Evolutionary conservation across 2,329 filamentous ascomycete species (phyloP).

Genomic region (Daldinia sp.): DNA sequence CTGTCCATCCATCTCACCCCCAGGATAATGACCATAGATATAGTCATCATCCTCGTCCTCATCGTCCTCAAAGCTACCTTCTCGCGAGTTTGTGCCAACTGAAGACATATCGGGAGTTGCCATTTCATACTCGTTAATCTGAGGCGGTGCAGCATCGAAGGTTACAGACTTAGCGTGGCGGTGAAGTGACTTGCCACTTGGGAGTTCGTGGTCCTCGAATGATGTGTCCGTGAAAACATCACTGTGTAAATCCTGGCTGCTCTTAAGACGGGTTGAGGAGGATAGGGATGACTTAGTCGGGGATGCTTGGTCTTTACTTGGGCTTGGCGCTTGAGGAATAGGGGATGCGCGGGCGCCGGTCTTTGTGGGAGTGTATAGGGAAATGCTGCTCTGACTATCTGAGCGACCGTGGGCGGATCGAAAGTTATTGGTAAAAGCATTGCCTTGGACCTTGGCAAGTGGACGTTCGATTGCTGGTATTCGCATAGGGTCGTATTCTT

Average conservation of each 20-base stretch:
- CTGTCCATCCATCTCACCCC: constrained; percentile 68
- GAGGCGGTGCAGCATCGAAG: constrained; percentile 92
- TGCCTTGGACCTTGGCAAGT: constrained; percentile 80
- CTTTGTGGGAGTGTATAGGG: constrained; percentile 68
- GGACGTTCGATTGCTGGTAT: constrained; percentile 85
- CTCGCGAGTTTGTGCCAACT: constrained; percentile 86
- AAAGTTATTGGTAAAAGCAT: constrained; percentile 72
- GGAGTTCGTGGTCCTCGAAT: constrained; percentile 68
- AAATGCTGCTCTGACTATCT: constrained; percentile 72
- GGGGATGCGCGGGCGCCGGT: constrained; percentile 49
- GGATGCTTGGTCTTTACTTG: constrained; percentile 78
- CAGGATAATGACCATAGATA: constrained; percentile 65
- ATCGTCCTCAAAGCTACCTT: constrained; percentile 91
- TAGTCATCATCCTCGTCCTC: constrained; percentile 78
- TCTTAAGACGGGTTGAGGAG: constrained; percentile 74
- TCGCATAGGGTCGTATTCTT: constrained; percentile 88
- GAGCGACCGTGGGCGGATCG: constrained; percentile 64
- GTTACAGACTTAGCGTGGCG: constrained; percentile 97
- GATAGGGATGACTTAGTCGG: constrained; percentile 93
- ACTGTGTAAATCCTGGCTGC: constrained; percentile 76
- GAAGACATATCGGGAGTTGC: constrained; percentile 96
- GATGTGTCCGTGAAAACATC: constrained; percentile 76
- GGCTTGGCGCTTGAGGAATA: constrained; percentile 55
- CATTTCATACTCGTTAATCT: constrained; percentile 98
- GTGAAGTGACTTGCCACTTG: constrained; percentile 76